Evolutionary conservation across 768 basidiomycete genomes (phyloP).

Genomic region (Dacryopinax primogenitus): DNA sequence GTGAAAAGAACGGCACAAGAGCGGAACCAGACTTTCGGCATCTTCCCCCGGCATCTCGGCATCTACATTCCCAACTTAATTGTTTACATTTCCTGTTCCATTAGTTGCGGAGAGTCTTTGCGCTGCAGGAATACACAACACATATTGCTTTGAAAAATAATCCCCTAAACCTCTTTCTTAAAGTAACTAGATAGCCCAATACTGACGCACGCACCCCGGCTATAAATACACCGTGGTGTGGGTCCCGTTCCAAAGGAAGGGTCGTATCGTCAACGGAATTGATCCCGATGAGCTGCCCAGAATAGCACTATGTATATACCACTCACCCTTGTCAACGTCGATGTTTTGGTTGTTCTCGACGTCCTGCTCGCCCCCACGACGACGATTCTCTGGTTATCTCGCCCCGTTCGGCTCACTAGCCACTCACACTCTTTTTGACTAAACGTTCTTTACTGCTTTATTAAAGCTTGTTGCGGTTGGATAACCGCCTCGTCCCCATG

Average conservation of each 20-base stretch:
- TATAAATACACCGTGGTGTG: not conserved
- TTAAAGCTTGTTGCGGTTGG: not conserved
- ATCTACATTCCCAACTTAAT: not conserved
- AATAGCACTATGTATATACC: not conserved
- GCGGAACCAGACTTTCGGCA: not conserved
- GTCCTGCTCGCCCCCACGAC: not conserved
- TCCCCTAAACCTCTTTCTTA: not conserved
- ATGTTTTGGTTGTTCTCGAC: not conserved
- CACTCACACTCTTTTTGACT: not conserved
- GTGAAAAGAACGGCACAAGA: not conserved
- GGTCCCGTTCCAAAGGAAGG: conserved; percentile 4
- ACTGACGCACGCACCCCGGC: not conserved
- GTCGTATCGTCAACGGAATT: conserved; percentile 1
- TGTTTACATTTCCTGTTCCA: not conserved
- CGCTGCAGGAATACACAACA: too few relatives aligned
- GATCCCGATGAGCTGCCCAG: not conserved
- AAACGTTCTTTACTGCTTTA: not conserved
- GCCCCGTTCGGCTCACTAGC: not conserved
- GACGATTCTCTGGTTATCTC: not conserved
- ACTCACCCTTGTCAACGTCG: conserved; percentile 1
- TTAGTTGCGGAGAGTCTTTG: too few relatives aligned
- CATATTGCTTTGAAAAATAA: not conserved
- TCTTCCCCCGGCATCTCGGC: not conserved
- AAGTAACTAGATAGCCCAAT: not conserved
- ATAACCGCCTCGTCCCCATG: not conserved